Percentiles rank a stretch among this genome's conserved stretches.
These are phyloP conservation scores for Zelonia costaricensis DNA, from an alignment of 208 protist species.

Conservation along the genomic window DNA sequence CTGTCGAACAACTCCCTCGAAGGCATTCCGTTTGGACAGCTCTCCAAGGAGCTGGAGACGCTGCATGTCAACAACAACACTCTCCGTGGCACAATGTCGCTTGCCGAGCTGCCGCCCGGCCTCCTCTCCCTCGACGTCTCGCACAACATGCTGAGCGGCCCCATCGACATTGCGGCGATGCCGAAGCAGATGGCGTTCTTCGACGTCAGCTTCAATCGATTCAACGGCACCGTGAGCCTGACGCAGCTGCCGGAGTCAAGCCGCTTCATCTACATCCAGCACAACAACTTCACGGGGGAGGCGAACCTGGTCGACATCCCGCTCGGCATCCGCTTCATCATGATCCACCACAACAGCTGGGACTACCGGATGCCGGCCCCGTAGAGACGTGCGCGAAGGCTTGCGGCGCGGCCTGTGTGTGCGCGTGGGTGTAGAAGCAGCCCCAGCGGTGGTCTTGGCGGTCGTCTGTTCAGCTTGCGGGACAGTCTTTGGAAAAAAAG, in stretches of 20 bases:
- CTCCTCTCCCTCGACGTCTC: slow-evolving; percentile 31
- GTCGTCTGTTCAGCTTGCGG: background rate
- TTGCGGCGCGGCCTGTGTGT: background rate
- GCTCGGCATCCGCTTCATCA: slow-evolving; percentile 34
- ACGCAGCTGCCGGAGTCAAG: slow-evolving; percentile 38
- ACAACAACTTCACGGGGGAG: slow-evolving; percentile 45
- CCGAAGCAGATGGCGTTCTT: slow-evolving; percentile 22
- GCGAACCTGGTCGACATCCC: slow-evolving; percentile 42
- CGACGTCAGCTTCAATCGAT: slow-evolving; percentile 40
- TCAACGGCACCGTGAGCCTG: slow-evolving; percentile 34
- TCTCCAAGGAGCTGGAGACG: slow-evolving; percentile 9
- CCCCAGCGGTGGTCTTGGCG: background rate
- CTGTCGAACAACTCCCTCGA: slow-evolving; percentile 29
- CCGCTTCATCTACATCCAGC: slow-evolving; percentile 35
- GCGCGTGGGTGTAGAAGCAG: background rate
- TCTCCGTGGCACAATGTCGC: slow-evolving; percentile 6
- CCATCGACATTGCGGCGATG: slow-evolving; percentile 16
- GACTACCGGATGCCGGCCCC: slow-evolving; percentile 32
- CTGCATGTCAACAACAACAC: slow-evolving; percentile 29
- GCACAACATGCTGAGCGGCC: slow-evolving; percentile 17
- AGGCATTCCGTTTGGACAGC: background rate
- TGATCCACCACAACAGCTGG: slow-evolving; percentile 60
- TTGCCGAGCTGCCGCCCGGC: slow-evolving; percentile 10
- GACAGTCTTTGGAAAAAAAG: background rate
- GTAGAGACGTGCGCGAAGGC: background rate